phyloP scores from a whole-genome alignment of 768 basidiomycete genomes.

The Hydnomerulius pinastri region DNA sequence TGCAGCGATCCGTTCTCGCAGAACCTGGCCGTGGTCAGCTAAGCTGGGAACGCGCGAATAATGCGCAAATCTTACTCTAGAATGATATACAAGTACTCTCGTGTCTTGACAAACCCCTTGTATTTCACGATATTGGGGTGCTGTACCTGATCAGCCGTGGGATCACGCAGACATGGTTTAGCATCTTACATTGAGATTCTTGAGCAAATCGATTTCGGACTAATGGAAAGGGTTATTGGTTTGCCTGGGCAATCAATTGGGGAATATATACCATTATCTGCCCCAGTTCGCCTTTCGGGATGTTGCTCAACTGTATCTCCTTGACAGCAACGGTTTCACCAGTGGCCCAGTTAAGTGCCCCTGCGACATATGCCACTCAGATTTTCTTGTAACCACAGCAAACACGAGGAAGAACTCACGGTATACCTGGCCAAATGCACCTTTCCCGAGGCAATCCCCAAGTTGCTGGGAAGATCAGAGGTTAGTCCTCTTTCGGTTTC shows the following conservation, averaged over 20 bases:
- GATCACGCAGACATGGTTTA: neutral
- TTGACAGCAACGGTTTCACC: slow-evolving; percentile 99
- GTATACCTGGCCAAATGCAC: slow-evolving; percentile 96
- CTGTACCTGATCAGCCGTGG: slow-evolving; percentile 42
- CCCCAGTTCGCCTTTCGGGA: slow-evolving; percentile 88
- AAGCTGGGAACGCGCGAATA: slow-evolving; percentile 4
- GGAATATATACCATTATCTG: slow-evolving; percentile 86
- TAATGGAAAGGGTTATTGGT: slow-evolving; percentile 32
- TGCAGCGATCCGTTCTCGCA: slow-evolving; percentile 98
- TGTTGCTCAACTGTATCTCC: slow-evolving; percentile 93
- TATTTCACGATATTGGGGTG: slow-evolving; percentile 99
- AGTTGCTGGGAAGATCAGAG: slow-evolving; percentile 66
- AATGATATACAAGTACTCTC: slow-evolving; percentile 94
- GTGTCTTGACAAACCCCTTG: slow-evolving; percentile 95
- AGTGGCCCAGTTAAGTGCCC: slow-evolving; percentile 91
- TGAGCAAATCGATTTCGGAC: slow-evolving; percentile 97
- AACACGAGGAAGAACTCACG: slow-evolving; percentile 52
- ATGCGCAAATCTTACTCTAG: slow-evolving; percentile 64
- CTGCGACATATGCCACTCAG: slow-evolving; percentile 54
- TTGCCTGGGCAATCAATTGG: neutral
- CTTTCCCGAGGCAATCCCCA: slow-evolving; percentile 93
- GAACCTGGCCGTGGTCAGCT: slow-evolving; percentile 49
- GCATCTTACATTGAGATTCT: slow-evolving; percentile 84
- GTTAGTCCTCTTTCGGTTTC: slow-evolving; percentile 10
- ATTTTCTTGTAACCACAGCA: slow-evolving; percentile 63